Base-by-base conservation (phyloP, 2,329 filamentous ascomycete species). In the Arthrinium puccinioides region DNA sequence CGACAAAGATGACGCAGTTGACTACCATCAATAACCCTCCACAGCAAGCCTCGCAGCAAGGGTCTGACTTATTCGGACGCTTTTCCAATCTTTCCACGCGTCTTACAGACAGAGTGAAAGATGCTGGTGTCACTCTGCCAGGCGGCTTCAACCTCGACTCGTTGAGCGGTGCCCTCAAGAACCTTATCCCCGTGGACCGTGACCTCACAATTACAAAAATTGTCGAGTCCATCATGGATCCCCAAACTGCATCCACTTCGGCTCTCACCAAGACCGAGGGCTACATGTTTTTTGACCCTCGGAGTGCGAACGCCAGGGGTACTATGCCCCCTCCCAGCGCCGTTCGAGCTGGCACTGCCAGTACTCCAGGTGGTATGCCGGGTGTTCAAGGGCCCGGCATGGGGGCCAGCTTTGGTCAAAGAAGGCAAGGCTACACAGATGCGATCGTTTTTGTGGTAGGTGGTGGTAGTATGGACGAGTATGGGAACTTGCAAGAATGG, bases 1-100 rank as follows among this genome's bases (percentile, higher is more conserved):
- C 94, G 35, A 97, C 90, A 5, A 87, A 92, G 46, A 96, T 97
- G 87, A 97, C 90, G 11, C 95, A 97, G 77, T 84, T 98, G 60
- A 87, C 89, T 4, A 94, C 89, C 2, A 82, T 89, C 44, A 92
- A 90, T 45, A 82, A 82, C 21, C 81, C 85, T 9, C 70, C 74
- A 11, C 71, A 83, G 42, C 67, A 79, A 11, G 69, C 75, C 14
- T 74, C 82, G 49, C 76, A 78, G 46, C 60, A 68, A 9, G 62
- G 69, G 14, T 79, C 85, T 6, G 87, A 95, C 51, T 73, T 98
- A 13, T 96, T 98, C 67, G 84, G 87, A 15, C 88, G 89, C 32
- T 95, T 98, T 67, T 92, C 84, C 21, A 87, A 84, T 29, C 85
- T 98, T 45, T 92, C 87, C 9, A 90, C 85, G 29, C 85, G 90